Conservation (phyloP, 441 rosid genomes). For the Flueggea neowawraea region DNA sequence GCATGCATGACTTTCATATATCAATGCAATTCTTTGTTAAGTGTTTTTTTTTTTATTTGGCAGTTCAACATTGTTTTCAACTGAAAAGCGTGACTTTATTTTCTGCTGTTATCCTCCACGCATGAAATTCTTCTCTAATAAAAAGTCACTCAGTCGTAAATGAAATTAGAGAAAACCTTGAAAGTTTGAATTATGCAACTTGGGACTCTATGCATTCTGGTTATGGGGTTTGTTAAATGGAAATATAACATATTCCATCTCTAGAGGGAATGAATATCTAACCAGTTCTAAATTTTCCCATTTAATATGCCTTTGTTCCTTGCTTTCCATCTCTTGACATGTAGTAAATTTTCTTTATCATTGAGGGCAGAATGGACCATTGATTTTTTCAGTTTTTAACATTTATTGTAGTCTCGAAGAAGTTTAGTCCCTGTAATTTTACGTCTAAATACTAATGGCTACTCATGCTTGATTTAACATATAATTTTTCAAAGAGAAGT, state of each 20-base stretch:
- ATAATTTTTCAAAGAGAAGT: no score
- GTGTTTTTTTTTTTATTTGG: not conserved
- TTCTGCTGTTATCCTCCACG: no score
- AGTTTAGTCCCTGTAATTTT: not conserved
- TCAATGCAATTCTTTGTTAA: not conserved
- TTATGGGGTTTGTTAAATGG: not conserved
- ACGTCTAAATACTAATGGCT: no score
- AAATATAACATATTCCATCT: not conserved
- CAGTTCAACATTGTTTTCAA: not conserved
- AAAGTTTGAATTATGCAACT: no score
- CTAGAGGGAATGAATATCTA: not conserved
- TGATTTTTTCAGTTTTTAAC: not conserved
- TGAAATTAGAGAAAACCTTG: no score
- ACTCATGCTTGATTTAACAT: no score
- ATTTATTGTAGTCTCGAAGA: not conserved
- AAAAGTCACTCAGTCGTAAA: not conserved
- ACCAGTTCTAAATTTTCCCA: not conserved
- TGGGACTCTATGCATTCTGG: not conserved
- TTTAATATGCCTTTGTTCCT: not conserved
- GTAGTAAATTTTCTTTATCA: not conserved
- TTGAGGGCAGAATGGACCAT: not conserved
- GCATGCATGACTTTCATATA: slow-evolving; percentile 2
- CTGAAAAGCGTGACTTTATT: no score
- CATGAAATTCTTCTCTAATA: no score
- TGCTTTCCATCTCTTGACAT: not conserved